phyloP scores from a whole-genome alignment of 805 yeast genomes.

The Starmerella riodocensis region DNA sequence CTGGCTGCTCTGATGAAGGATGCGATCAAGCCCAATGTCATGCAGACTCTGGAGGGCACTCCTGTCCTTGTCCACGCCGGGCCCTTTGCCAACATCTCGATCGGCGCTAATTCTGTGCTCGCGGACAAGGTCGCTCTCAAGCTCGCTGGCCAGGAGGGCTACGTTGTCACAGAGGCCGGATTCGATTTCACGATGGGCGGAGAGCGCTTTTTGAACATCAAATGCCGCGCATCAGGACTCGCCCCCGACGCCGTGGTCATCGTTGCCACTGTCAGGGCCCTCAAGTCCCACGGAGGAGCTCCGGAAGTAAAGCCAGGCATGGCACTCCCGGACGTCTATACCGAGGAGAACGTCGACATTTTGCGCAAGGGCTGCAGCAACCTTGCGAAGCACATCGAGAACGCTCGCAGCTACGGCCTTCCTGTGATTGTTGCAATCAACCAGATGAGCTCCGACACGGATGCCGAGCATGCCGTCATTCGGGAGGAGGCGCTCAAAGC shows the following conservation, averaged over 20 bases:
- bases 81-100: slow-evolving; percentile 93
- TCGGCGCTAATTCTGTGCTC: slow-evolving; percentile 88
- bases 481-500: slow-evolving; percentile 70
- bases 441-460: slow-evolving; percentile 70
- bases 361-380: slow-evolving; percentile 73
- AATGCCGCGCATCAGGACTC: slow-evolving; percentile 83
- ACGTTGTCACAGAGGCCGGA: slow-evolving; percentile 94
- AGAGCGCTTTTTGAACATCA: slow-evolving; percentile 89
- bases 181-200: slow-evolving; percentile 99
- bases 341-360: slow-evolving; percentile 65
- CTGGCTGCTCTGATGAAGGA: slow-evolving; percentile 87
- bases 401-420: slow-evolving; percentile 70
- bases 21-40: slow-evolving; percentile 88
- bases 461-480: slow-evolving; percentile 65
- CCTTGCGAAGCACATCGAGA: slow-evolving; percentile 77
- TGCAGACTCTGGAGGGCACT: slow-evolving; percentile 96
- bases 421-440: slow-evolving; percentile 95
- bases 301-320: slow-evolving; percentile 93
- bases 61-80: slow-evolving; percentile 98
- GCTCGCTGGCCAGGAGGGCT: slow-evolving; percentile 73
- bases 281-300: slow-evolving; percentile 94
- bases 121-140: slow-evolving; percentile 90
- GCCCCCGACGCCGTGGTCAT: slow-evolving; percentile 82
- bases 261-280: slow-evolving; percentile 94
- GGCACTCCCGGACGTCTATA: slow-evolving; percentile 68